A percentile compares a stretch with the other conserved stretches of the same genome.
phyloP scores from a whole-genome alignment of 2,329 filamentous ascomycete species.

The Botrytis squamosa region DNA sequence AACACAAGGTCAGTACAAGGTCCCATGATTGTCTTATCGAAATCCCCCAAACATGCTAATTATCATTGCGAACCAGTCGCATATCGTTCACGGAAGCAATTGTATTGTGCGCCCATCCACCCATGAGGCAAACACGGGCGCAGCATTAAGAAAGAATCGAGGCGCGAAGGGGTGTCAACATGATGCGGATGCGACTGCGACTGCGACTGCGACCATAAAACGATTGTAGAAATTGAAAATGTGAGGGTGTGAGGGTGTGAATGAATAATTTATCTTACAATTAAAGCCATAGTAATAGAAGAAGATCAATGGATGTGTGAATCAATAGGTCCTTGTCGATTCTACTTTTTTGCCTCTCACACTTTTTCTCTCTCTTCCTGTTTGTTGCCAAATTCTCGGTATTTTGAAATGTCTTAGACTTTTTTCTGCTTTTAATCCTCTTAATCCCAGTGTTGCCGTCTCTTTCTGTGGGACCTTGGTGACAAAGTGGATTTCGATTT shows the following conservation, averaged over 20 bases:
- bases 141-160: not conserved
- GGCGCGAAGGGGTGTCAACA: slow-evolving; percentile 18
- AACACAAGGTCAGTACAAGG: slow-evolving; percentile 27
- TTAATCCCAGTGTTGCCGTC: not conserved
- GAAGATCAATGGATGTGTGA: not conserved
- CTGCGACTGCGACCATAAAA: not conserved
- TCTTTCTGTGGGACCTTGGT: slow-evolving; percentile 11
- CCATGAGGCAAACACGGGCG: slow-evolving; percentile 10
- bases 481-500: not conserved
- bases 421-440: not conserved
- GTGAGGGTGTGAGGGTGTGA: slow-evolving; percentile 19
- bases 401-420: slow-evolving; percentile 4
- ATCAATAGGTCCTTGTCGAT: not conserved
- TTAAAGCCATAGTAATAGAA: slow-evolving; percentile 37
- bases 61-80: slow-evolving; percentile 1
- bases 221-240: not conserved
- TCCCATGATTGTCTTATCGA: slow-evolving; percentile 5
- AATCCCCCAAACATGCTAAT: not conserved
- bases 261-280: slow-evolving; percentile 33
- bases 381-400: not conserved
- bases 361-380: slow-evolving; percentile 4
- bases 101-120: not conserved
- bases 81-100: not conserved
- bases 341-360: not conserved
- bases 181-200: not conserved